phyloP scores from a whole-genome alignment of 2,329 filamentous ascomycete genomes.

The Emergomyces orientalis region DNA sequence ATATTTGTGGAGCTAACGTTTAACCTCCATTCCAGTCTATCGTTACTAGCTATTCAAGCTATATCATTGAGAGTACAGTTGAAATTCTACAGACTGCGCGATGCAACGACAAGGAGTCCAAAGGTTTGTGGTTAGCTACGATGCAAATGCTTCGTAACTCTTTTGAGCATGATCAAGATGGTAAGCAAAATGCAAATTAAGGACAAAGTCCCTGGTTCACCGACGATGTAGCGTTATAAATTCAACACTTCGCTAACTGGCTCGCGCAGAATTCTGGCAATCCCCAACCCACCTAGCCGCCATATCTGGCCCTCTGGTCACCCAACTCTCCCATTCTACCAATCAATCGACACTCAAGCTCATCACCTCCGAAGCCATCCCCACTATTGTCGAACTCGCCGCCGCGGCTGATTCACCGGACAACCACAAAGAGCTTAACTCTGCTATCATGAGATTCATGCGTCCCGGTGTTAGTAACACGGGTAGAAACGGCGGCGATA shows the following conservation, averaged over 20 bases:
- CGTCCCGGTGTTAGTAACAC: conserved; percentile 42
- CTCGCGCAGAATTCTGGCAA: conserved; percentile 69
- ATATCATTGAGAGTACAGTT: conserved; percentile 67
- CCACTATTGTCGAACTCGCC: conserved; percentile 70
- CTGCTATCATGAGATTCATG: conserved; percentile 65
- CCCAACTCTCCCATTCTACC: conserved; percentile 50
- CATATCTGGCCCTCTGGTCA: conserved; percentile 59
- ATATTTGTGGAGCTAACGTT: background rate
- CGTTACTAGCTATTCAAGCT: conserved; percentile 83
- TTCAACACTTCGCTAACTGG: background rate
- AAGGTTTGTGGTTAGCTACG: conserved; percentile 58
- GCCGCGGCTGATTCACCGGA: conserved; percentile 72
- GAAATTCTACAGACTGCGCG: conserved; percentile 45
- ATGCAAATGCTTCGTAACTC: conserved; percentile 63
- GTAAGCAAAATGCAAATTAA: conserved; percentile 24
- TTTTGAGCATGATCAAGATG: conserved; percentile 84
- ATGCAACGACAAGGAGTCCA: conserved; percentile 40
- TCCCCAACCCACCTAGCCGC: conserved; percentile 73
- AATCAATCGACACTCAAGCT: conserved; percentile 38
- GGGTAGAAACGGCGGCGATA: conserved; percentile 41
- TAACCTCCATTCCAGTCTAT: conserved; percentile 51
- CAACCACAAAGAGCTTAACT: conserved; percentile 85
- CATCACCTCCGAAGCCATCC: conserved; percentile 50
- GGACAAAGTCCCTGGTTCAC: background rate
- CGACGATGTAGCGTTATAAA: background rate